phyloP scores from a whole-genome alignment of 2,329 filamentous ascomycete species.

The Alternaria gaisen region DNA sequence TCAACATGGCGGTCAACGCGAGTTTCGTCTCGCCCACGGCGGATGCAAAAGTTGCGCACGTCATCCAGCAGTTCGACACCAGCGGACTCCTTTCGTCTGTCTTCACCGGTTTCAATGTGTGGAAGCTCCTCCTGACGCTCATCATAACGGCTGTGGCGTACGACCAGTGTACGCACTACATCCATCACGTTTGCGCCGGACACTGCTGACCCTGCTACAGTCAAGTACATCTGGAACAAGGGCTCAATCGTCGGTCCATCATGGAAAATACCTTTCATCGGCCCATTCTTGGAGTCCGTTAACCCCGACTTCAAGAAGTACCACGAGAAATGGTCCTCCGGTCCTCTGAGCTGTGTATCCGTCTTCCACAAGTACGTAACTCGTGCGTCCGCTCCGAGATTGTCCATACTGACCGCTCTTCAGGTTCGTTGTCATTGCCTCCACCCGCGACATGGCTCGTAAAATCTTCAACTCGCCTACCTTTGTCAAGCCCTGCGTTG shows the following conservation, averaged over 20 bases:
- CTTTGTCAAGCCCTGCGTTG: conserved; percentile 95
- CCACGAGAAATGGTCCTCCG: conserved; percentile 90
- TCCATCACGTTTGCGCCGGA: conserved; percentile 1
- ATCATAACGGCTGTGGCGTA: conserved; percentile 79
- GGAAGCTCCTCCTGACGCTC: conserved; percentile 64
- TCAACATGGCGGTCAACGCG: conserved; percentile 48
- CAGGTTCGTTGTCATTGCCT: conserved; percentile 96
- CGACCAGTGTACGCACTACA: conserved; percentile 78
- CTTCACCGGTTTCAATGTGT: conserved; percentile 41
- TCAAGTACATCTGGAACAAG: conserved; percentile 58
- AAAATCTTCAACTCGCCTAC: conserved; percentile 95
- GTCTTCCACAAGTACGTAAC: conserved; percentile 91
- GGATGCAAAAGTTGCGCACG: conserved; percentile 48
- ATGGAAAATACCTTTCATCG: conserved; percentile 67
- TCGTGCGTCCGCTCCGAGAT: not conserved
- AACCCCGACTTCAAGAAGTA: conserved; percentile 93
- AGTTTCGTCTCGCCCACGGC: conserved; percentile 53
- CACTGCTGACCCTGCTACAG: conserved; percentile 57
- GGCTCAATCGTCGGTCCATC: conserved; percentile 57
- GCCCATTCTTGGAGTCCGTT: conserved; percentile 92
- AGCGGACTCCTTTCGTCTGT: conserved; percentile 44
- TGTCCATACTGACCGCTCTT: conserved; percentile 24
- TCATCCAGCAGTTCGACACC: conserved; percentile 41
- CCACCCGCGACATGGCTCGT: conserved; percentile 90
- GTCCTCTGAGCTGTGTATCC: conserved; percentile 92